A percentile compares a stretch with the other conserved stretches of the same genome.
Conservation (phyloP, 2,329 filamentous ascomycete genomes). For the Colletotrichum brevisporum region DNA sequence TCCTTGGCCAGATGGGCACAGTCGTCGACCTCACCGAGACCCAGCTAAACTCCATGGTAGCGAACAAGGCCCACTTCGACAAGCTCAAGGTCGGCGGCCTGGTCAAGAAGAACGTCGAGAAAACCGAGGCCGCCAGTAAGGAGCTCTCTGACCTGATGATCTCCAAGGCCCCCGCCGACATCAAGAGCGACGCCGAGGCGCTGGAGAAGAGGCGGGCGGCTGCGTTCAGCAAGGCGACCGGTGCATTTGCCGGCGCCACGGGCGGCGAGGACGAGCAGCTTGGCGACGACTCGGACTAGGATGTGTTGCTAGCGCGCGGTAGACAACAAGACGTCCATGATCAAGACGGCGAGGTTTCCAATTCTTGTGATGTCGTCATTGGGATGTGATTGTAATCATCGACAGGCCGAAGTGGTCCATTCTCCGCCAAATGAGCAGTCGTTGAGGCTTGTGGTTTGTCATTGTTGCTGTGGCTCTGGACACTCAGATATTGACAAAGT, state of each 20-base stretch:
- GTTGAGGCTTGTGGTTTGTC: no score
- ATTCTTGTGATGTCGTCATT: no score
- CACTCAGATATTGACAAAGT: no score
- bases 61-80: conserved; percentile 22
- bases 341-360: no score
- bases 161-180: conserved; percentile 14
- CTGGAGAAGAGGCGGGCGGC: conserved; percentile 30
- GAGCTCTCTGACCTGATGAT: conserved; percentile 28
- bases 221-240: conserved; percentile 26
- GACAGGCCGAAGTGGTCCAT: no score
- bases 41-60: conserved; percentile 26
- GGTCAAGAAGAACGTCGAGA: conserved; percentile 35
- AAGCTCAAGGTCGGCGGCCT: conserved; percentile 30
- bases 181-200: conserved; percentile 20
- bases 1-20: conserved; percentile 23
- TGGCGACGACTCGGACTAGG: conserved; percentile 29
- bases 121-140: conserved; percentile 31
- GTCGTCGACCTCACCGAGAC: conserved; percentile 27
- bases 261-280: conserved; percentile 32
- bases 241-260: conserved; percentile 20
- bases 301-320: neutral
- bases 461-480: no score
- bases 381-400: no score
- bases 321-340: no score
- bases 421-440: no score